Evolutionary conservation across 306 rosid species (phyloP).

Genomic region (Trichosanthes truncata): DNA sequence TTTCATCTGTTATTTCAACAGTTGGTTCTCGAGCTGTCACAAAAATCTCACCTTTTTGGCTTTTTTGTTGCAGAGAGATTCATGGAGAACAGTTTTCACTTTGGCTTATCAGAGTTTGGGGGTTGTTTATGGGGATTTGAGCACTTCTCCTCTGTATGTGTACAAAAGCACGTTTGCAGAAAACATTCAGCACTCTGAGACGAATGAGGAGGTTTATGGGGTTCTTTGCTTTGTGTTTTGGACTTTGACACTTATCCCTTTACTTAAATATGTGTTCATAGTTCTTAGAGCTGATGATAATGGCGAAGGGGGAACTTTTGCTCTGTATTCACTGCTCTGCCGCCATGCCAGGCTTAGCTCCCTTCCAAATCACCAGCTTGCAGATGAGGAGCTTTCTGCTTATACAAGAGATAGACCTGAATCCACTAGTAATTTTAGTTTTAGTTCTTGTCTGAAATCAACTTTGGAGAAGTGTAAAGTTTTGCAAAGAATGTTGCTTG

Average conservation of each 20-base stretch:
- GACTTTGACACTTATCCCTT: conserved; percentile 81
- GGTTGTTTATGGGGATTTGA: conserved; percentile 91
- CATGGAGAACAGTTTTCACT: conserved; percentile 76
- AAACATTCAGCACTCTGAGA: conserved; percentile 79
- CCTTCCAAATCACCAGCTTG: conserved; percentile 79
- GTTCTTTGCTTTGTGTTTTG: conserved; percentile 89
- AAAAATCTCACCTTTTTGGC: neutral
- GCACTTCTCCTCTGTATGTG: conserved; percentile 86
- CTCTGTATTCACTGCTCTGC: conserved; percentile 75
- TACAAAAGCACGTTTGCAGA: conserved; percentile 90
- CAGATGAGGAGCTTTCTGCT: conserved; percentile 78
- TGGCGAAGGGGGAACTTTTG: conserved; percentile 99
- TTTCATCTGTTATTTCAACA: neutral
- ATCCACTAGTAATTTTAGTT: conserved; percentile 17
- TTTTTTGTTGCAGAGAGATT: conserved; percentile 49
- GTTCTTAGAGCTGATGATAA: conserved; percentile 90
- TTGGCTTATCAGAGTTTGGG: conserved; percentile 93
- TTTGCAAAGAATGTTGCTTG: conserved; percentile 67
- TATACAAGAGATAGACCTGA: conserved; percentile 54
- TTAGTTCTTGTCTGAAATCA: conserved; percentile 53
- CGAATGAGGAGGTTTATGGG: conserved; percentile 89
- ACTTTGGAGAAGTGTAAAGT: conserved; percentile 67
- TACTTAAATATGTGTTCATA: conserved; percentile 83
- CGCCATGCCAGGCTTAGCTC: conserved; percentile 81
- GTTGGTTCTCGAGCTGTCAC: neutral